These are phyloP conservation scores for Candida sojae DNA, from an alignment of 1,139 yeast species.

Conservation along the genomic window DNA sequence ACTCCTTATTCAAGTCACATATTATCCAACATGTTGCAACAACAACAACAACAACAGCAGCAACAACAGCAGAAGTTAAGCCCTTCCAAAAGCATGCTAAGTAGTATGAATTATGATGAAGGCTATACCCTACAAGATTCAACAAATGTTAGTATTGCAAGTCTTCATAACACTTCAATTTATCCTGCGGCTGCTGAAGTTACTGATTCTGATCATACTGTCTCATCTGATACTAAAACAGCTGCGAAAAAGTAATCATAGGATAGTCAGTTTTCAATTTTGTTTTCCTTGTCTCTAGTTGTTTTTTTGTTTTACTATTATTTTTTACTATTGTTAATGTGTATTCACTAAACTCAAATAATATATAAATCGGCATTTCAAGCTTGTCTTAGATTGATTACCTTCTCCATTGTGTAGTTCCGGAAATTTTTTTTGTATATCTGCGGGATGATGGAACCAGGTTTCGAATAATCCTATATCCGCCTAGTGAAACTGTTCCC, in stretches of 20 bases:
- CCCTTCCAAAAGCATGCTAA: not conserved
- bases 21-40: conserved; percentile 33
- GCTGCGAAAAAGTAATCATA: not conserved
- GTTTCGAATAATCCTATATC: not conserved
- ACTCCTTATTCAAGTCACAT: conserved; percentile 37
- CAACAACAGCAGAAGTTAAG: conserved; percentile 5
- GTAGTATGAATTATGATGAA: not conserved
- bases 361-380: not conserved
- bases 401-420: not conserved
- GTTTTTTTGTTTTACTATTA: not conserved
- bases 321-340: not conserved
- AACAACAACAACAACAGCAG: conserved; percentile 18
- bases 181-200: not conserved
- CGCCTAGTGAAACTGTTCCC: not conserved
- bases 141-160: conserved; percentile 7
- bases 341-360: not conserved
- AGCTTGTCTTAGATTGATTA: not conserved
- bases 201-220: conserved; percentile 1
- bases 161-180: conserved; percentile 8
- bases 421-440: not conserved
- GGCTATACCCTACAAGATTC: conserved; percentile 2
- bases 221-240: not conserved
- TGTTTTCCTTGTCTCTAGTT: not conserved
- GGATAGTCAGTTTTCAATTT: not conserved
- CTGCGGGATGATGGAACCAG: not conserved